phyloP scores from a whole-genome alignment of 2,329 filamentous ascomycete species.

The Aspergillus glaucus region DNA sequence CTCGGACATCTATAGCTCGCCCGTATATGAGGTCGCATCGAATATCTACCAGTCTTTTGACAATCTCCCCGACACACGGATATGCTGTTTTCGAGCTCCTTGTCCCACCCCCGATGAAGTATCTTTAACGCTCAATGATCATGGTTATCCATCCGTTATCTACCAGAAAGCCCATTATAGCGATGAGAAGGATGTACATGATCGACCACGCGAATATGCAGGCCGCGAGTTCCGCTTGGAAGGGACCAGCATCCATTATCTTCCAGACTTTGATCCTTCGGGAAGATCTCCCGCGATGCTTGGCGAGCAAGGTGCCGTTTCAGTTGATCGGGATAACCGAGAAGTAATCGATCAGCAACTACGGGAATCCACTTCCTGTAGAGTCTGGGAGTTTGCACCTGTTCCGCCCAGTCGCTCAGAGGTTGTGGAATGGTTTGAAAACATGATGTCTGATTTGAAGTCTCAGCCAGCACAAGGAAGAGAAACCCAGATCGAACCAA shows the following conservation, averaged over 20 bases:
- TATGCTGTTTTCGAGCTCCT: conserved; percentile 20
- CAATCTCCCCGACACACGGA: conserved; percentile 13
- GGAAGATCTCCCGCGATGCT: conserved; percentile 52
- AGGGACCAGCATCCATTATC: conserved; percentile 68
- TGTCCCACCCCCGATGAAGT: conserved; percentile 41
- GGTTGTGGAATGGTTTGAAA: conserved; percentile 62
- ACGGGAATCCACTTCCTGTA: conserved; percentile 54
- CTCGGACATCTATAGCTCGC: conserved; percentile 8
- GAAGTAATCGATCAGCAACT: conserved; percentile 48
- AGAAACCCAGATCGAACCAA: conserved; percentile 4
- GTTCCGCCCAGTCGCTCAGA: conserved; percentile 65
- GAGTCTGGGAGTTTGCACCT: conserved; percentile 69
- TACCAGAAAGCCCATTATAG: conserved; percentile 86
- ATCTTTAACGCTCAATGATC: conserved; percentile 49
- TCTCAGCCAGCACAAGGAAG: conserved; percentile 4
- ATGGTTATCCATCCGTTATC: conserved; percentile 60
- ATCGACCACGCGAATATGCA: conserved; percentile 72
- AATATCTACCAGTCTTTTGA: conserved; percentile 25
- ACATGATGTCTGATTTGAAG: conserved; percentile 16
- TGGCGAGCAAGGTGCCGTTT: conserved; percentile 45
- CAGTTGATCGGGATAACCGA: conserved; percentile 48
- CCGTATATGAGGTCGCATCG: conserved; percentile 12
- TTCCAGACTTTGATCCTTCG: conserved; percentile 68
- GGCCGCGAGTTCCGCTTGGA: conserved; percentile 76
- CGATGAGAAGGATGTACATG: conserved; percentile 73